These are phyloP conservation scores for Trametopsis cervina DNA, from an alignment of 768 basidiomycete genomes.

Conservation along the genomic window DNA sequence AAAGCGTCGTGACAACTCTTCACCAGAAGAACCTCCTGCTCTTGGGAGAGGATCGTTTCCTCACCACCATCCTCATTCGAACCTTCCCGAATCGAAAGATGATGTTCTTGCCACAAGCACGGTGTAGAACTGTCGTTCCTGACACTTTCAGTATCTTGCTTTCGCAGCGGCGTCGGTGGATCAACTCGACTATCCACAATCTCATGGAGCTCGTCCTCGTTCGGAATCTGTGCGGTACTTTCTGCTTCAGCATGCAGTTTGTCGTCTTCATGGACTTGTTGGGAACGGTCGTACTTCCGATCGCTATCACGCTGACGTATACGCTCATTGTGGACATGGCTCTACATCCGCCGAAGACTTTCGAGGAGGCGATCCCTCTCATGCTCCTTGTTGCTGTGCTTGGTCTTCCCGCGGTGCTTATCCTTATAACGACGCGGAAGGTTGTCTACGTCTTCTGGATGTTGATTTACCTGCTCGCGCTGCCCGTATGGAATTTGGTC, in stretches of 20 bases:
- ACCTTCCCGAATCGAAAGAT: slow-evolving; percentile 99
- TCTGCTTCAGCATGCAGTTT: slow-evolving; percentile 99
- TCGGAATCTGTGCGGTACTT: slow-evolving; percentile 95
- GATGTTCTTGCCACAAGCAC: slow-evolving; percentile 97
- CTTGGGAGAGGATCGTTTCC: slow-evolving; percentile 97
- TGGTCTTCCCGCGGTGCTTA: slow-evolving; percentile 87
- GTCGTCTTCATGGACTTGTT: slow-evolving; percentile 96
- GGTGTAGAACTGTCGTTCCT: slow-evolving; percentile 91
- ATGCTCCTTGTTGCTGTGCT: slow-evolving; percentile 85
- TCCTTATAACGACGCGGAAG: slow-evolving; percentile 91
- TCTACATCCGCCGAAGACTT: slow-evolving; percentile 71
- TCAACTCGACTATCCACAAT: slow-evolving; percentile 99
- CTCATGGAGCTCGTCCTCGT: slow-evolving; percentile 98
- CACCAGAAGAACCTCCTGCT: slow-evolving; percentile 97
- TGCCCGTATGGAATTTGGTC: slow-evolving; percentile 95
- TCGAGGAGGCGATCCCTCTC: slow-evolving; percentile 91
- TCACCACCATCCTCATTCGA: slow-evolving; percentile 92
- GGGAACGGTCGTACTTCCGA: slow-evolving; percentile 87
- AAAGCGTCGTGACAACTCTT: slow-evolving; percentile 85
- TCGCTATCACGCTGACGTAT: slow-evolving; percentile 90
- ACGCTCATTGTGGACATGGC: slow-evolving; percentile 78
- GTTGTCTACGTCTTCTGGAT: slow-evolving; percentile 98
- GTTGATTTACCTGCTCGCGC: slow-evolving; percentile 85
- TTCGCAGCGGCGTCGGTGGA: slow-evolving; percentile 97
- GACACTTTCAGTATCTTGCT: slow-evolving; percentile 91